These are phyloP conservation scores for Pisolithus albus DNA, from an alignment of 768 basidiomycete species.

Conservation along the genomic window DNA sequence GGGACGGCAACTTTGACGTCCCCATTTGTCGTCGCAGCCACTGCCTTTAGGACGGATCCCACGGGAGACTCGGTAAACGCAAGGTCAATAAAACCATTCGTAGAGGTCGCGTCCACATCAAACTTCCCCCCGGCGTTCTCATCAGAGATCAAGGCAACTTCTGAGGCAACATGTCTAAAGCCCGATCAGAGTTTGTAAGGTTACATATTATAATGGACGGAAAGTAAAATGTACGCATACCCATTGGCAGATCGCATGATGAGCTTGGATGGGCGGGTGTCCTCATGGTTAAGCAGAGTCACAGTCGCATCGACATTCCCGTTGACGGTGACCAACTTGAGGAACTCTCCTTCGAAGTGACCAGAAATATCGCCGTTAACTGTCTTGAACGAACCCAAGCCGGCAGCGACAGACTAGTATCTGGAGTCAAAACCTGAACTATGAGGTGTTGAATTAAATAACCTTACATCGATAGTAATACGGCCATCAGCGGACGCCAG, in stretches of 20 bases:
- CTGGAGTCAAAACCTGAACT: slow-evolving; percentile 1
- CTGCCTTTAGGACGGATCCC: slow-evolving; percentile 24
- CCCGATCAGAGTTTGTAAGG: slow-evolving; percentile 1
- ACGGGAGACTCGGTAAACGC: slow-evolving; percentile 27
- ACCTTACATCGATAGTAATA: slow-evolving; percentile 30
- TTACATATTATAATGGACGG: background rate
- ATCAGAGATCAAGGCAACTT: slow-evolving; percentile 27
- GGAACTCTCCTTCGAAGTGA: slow-evolving; percentile 29
- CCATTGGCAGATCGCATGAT: slow-evolving; percentile 35
- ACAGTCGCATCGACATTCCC: slow-evolving; percentile 34
- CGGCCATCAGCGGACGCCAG: slow-evolving; percentile 31
- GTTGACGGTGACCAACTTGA: slow-evolving; percentile 35
- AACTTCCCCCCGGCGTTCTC: slow-evolving; percentile 27
- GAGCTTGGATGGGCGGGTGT: slow-evolving; percentile 23
- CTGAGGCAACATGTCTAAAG: slow-evolving; percentile 15
- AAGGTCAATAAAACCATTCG: slow-evolving; percentile 25
- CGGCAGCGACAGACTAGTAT: slow-evolving; percentile 29
- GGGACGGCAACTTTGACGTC: background rate
- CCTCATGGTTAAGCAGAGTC: slow-evolving; percentile 26
- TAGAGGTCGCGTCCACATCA: slow-evolving; percentile 22
- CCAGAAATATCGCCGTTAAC: slow-evolving; percentile 44
- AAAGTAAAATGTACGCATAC: slow-evolving; percentile 21
- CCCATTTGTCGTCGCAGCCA: background rate
- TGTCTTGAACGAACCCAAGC: slow-evolving; percentile 26
- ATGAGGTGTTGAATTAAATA: background rate